Conservation (phyloP, 805 yeast genomes). For the Nakazawaea laoshanensis region DNA sequence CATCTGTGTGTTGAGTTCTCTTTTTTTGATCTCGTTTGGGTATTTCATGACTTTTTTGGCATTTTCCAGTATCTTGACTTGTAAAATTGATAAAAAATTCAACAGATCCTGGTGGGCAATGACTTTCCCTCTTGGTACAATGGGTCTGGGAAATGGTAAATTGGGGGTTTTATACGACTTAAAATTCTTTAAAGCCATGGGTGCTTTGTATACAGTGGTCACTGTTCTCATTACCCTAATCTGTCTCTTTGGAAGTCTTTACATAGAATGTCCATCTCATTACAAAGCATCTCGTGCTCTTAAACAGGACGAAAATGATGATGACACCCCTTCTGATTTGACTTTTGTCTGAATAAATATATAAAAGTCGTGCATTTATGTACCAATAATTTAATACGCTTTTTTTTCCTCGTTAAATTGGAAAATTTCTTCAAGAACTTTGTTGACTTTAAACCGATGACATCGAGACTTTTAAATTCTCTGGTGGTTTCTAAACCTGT, state of each 20-base stretch:
- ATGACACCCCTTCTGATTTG: too few relatives aligned
- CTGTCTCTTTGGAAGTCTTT: conserved; percentile 30
- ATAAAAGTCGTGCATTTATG: too few relatives aligned
- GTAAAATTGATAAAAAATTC: conserved; percentile 20
- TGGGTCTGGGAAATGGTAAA: conserved; percentile 52
- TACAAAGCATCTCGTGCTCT: not conserved
- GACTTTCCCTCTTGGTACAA: conserved; percentile 87
- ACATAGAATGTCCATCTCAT: conserved; percentile 21
- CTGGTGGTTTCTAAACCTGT: too few relatives aligned
- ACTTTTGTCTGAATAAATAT: too few relatives aligned
- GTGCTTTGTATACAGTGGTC: conserved; percentile 49
- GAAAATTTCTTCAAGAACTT: too few relatives aligned
- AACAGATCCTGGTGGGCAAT: conserved; percentile 70
- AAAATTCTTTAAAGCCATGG: conserved; percentile 51
- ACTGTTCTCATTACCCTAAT: conserved; percentile 36
- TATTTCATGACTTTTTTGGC: conserved; percentile 16
- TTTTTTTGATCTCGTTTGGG: conserved; percentile 16
- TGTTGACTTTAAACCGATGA: too few relatives aligned
- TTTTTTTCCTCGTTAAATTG: too few relatives aligned
- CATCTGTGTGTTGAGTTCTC: conserved; percentile 3
- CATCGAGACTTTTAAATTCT: too few relatives aligned
- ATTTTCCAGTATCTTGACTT: not conserved
- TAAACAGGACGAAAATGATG: too few relatives aligned
- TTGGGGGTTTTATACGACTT: conserved; percentile 42
- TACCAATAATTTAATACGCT: too few relatives aligned